A percentile compares a stretch with the other conserved stretches of the same genome.
Evolutionary conservation across 768 basidiomycete species (phyloP).

Genomic region (Agrocybe pediades): DNA sequence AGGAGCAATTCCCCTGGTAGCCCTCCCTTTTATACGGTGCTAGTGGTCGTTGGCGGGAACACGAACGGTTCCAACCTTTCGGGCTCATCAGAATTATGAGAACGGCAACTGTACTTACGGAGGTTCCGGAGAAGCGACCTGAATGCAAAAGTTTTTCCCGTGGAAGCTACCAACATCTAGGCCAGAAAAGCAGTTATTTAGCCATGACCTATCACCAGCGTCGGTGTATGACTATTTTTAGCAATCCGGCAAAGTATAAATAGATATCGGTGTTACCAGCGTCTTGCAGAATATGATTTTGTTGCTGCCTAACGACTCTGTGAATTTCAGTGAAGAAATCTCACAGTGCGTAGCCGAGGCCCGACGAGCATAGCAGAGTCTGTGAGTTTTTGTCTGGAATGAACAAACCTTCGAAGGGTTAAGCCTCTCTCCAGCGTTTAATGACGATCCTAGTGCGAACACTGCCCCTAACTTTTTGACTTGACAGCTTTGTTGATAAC

Average conservation of each 20-base stretch:
- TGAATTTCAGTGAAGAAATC: not conserved
- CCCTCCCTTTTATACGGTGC: slow-evolving; percentile 9
- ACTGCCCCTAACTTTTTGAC: not conserved
- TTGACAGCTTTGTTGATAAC: not conserved
- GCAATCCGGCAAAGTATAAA: not conserved
- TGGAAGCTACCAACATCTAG: too few relatives aligned
- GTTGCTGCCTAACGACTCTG: not conserved
- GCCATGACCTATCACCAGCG: too few relatives aligned
- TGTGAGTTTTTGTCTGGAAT: too few relatives aligned
- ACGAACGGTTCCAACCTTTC: slow-evolving; percentile 1
- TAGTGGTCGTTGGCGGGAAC: not conserved
- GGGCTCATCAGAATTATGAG: not conserved
- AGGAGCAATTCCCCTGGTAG: slow-evolving; percentile 2
- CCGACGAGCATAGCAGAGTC: not conserved
- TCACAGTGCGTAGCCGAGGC: not conserved
- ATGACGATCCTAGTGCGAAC: not conserved
- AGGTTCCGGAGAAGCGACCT: not conserved
- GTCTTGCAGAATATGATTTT: not conserved
- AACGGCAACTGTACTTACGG: not conserved
- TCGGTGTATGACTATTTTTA: too few relatives aligned
- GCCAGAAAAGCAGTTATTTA: not conserved
- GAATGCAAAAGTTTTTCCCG: not conserved
- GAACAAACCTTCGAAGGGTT: too few relatives aligned
- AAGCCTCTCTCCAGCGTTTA: not conserved
- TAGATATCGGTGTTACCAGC: not conserved